Base-by-base conservation (phyloP, 768 basidiomycete genomes). In the Paxillus ammoniavirescens region DNA sequence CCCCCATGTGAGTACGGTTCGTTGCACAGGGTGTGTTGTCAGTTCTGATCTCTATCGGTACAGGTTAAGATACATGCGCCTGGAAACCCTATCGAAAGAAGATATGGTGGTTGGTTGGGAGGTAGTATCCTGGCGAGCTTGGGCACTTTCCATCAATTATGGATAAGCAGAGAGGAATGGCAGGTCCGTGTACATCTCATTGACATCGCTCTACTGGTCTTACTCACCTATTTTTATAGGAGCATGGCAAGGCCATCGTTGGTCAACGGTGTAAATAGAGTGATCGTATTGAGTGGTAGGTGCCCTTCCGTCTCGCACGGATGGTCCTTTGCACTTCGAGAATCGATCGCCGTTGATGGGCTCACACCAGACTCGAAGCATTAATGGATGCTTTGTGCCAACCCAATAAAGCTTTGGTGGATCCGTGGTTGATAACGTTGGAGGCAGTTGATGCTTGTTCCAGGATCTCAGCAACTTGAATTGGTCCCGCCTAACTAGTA, bases 61-160 rank as follows among this genome's bases (percentile, higher is more conserved):
- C 71, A 95, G 86, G 82, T 91, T 53, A 95, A 94, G 77, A 88
- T 96, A 38, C 91, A 96, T 62, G 87, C 94, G 0, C 89, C 97
- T 3, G 93, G 94, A 10, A 93, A 93, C 63, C 84, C 91, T 0
- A 79, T 87, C 47, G 97, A 98, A 69, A 82, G 96, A 43, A 82
- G 88, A 52, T 97, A 93, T 68, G 89, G 93, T 13, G 86, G 89
- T 17, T 99, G 97, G 97, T 74, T 99, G 7, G 97, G 97, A 10
- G 97, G 96, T 28, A 93, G 91, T 59, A 96, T 98, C 62, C 77
- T 98, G 44, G 95, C 90, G 1, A 93, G 91, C 65, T 73, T 98
- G 64, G 97, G 97, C 21, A 98, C 95, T 14, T 99, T 98, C 80
- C 97, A 99, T 67, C 96, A 96, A 61, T 75, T 95, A 47, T 95